These are phyloP conservation scores for Chaetomiaceae sp. DNA, from an alignment of 2,329 filamentous ascomycete species.

Conservation along the genomic window DNA sequence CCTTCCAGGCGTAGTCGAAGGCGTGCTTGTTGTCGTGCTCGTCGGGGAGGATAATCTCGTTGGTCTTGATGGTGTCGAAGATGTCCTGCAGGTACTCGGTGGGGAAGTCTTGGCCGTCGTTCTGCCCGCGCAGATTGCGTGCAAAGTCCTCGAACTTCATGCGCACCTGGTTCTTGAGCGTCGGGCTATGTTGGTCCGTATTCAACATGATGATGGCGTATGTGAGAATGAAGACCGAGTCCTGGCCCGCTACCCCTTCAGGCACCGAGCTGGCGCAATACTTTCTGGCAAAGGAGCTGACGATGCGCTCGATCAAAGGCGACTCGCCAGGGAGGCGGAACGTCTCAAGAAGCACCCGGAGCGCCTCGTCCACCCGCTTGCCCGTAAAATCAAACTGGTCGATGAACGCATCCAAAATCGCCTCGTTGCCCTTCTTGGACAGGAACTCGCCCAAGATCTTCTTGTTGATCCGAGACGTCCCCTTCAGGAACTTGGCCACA, in stretches of 20 bases:
- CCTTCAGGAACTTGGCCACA: conserved; percentile 82
- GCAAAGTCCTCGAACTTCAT: conserved; percentile 84
- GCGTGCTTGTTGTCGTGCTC: conserved; percentile 96
- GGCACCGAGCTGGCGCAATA: conserved; percentile 69
- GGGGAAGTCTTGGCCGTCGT: conserved; percentile 78
- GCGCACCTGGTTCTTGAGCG: conserved; percentile 70
- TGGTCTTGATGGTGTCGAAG: conserved; percentile 83
- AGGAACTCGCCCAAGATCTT: conserved; percentile 87
- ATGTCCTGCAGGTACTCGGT: conserved; percentile 79
- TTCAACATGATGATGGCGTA: conserved; percentile 98
- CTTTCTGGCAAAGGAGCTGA: conserved; percentile 80
- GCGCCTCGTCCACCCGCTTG: conserved; percentile 84
- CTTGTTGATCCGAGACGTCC: conserved; percentile 85
- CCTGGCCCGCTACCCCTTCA: conserved; percentile 74
- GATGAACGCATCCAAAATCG: conserved; percentile 79
- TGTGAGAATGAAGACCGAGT: conserved; percentile 83
- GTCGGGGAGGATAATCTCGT: conserved; percentile 94
- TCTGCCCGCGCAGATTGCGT: conserved; percentile 85
- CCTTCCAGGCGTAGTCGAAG: conserved; percentile 97
- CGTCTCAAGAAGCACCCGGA: conserved; percentile 79
- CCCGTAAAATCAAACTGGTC: conserved; percentile 81
- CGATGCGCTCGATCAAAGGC: conserved; percentile 85
- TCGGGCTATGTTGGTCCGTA: conserved; percentile 94
- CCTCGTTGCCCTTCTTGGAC: conserved; percentile 84
- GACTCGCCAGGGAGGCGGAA: conserved; percentile 95